These are phyloP conservation scores for Trichosporon asahii DNA, from an alignment of 1,284 basidiomycete genomes.

Conservation along the genomic window DNA sequence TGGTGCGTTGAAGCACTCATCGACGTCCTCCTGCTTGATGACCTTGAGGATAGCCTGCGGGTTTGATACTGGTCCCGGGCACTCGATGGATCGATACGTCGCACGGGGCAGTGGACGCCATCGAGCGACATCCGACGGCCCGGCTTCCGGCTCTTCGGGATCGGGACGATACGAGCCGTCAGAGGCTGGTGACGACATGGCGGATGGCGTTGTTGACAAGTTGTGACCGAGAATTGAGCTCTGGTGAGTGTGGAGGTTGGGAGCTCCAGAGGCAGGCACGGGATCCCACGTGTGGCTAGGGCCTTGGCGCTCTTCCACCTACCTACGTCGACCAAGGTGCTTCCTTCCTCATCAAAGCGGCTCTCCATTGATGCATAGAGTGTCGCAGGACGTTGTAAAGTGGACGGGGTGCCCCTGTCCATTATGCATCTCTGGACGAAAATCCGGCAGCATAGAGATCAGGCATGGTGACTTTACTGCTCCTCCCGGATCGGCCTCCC, in stretches of 20 bases:
- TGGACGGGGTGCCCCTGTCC: too few species aligned
- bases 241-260: neutral
- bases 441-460: too few species aligned
- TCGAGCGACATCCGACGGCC: constrained; percentile 43
- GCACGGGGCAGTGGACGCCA: constrained; percentile 59
- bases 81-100: constrained; percentile 76
- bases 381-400: too few species aligned
- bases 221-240: neutral
- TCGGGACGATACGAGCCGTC: neutral
- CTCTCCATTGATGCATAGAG: neutral
- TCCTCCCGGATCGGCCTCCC: neutral
- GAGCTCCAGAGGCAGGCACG: neutral
- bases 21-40: constrained; percentile 66
- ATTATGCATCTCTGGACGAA: too few species aligned
- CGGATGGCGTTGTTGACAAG: constrained; percentile 8
- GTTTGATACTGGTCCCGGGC: constrained; percentile 75
- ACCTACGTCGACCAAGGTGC: neutral
- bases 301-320: neutral
- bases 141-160: neutral
- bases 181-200: constrained; percentile 6
- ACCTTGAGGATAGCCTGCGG: constrained; percentile 61
- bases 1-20: constrained; percentile 61
- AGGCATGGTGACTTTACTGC: too few species aligned
- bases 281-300: neutral
- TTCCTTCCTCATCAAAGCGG: neutral